Evolutionary conservation across 306 rosid genomes (phyloP).

Genomic region (Castanea crenata): DNA sequence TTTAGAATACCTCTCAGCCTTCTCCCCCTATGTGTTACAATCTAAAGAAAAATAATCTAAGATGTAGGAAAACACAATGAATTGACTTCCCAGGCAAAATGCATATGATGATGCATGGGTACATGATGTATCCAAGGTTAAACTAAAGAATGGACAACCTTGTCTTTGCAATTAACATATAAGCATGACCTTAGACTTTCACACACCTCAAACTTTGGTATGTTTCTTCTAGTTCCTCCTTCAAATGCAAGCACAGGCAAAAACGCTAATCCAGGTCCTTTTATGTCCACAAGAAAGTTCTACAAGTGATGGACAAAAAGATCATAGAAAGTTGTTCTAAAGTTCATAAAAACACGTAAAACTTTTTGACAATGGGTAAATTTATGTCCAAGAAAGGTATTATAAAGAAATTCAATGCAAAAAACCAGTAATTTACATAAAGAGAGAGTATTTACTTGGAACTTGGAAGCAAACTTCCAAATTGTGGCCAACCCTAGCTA

Average conservation of each 20-base stretch:
- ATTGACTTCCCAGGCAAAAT: not conserved
- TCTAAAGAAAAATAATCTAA: not conserved
- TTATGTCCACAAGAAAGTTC: conserved; percentile 92
- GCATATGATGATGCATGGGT: not conserved
- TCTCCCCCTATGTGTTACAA: not conserved
- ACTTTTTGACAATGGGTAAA: not conserved
- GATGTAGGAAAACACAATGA: not conserved
- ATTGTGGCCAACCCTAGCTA: no score
- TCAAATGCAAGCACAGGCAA: conserved; percentile 95
- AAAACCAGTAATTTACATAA: not conserved
- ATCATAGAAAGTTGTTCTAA: not conserved
- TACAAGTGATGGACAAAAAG: conserved; percentile 26
- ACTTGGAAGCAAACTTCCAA: no score
- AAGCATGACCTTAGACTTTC: not conserved
- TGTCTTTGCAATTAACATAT: no score
- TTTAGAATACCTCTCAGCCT: not conserved
- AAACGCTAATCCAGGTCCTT: conserved; percentile 77
- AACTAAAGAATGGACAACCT: no score
- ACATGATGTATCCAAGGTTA: no score
- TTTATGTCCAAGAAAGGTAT: not conserved
- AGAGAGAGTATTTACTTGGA: not conserved
- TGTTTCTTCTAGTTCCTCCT: conserved; percentile 98
- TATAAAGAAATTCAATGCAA: not conserved
- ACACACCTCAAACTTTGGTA: conserved; percentile 85
- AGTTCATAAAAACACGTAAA: not conserved